Evolutionary conservation across 2,329 filamentous ascomycete species (phyloP).

Genomic region (Gaeumannomyces sp.): DNA sequence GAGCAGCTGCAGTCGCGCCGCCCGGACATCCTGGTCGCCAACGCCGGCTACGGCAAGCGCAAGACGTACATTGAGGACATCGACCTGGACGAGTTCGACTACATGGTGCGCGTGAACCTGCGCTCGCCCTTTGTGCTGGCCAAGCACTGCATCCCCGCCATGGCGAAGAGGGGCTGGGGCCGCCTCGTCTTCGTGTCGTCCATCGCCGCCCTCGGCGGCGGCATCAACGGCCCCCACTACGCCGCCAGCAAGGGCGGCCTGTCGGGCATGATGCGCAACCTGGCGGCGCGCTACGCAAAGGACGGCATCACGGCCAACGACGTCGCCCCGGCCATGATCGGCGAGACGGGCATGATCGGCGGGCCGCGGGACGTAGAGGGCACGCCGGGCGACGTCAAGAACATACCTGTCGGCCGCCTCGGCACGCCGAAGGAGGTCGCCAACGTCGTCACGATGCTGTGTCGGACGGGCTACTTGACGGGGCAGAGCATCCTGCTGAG

Average conservation of each 20-base stretch:
- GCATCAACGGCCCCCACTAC: constrained; percentile 57
- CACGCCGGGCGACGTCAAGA: constrained; percentile 51
- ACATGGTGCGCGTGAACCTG: constrained; percentile 56
- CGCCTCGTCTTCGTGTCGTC: constrained; percentile 44
- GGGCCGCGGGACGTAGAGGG: constrained; percentile 43
- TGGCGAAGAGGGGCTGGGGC: constrained; percentile 55
- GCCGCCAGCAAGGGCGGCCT: constrained; percentile 57
- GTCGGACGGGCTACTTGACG: constrained; percentile 54
- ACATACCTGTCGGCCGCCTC: constrained; percentile 53
- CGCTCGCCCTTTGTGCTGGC: constrained; percentile 56
- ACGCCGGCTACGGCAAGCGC: constrained; percentile 61
- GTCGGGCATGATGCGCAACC: constrained; percentile 59
- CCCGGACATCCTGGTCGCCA: constrained; percentile 59
- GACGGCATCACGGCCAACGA: constrained; percentile 61
- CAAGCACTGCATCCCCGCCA: constrained; percentile 54
- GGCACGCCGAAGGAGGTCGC: constrained; percentile 54
- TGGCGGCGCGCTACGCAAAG: constrained; percentile 51
- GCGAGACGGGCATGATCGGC: constrained; percentile 57
- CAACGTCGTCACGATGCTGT: constrained; percentile 55
- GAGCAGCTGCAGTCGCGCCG: constrained; percentile 37
- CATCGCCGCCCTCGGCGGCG: constrained; percentile 56
- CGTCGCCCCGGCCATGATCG: constrained; percentile 64
- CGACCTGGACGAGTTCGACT: constrained; percentile 56
- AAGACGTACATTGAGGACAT: constrained; percentile 52
- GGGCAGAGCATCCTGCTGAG: constrained; percentile 48